Evolutionary conservation across 306 rosid genomes (phyloP).

Genomic region (Medicago ruthenica): DNA sequence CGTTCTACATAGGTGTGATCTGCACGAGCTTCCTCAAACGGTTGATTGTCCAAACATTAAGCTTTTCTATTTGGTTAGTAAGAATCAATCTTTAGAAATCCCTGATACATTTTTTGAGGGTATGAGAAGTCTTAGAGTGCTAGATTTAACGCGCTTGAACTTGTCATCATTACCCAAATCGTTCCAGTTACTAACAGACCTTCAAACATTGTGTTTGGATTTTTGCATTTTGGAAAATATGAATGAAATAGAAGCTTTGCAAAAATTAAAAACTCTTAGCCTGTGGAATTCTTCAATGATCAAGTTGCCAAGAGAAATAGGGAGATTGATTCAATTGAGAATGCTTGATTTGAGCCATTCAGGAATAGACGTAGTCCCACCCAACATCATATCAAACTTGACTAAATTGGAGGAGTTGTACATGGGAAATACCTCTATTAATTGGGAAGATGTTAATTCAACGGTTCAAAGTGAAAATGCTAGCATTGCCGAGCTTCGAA

Average conservation of each 20-base stretch:
- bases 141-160: background rate
- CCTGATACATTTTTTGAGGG: conserved; percentile 21
- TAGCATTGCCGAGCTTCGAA: too few relatives aligned
- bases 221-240: background rate
- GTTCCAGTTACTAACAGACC: background rate
- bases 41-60: background rate
- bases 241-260: background rate
- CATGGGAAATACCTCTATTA: too few relatives aligned
- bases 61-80: background rate
- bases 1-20: background rate
- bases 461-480: too few relatives aligned
- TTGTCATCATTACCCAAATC: background rate
- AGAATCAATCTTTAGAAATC: background rate
- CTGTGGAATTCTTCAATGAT: background rate
- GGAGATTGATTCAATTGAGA: too few relatives aligned
- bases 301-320: background rate
- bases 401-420: too few relatives aligned
- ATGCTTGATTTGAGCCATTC: too few relatives aligned
- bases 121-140: conserved; percentile 1
- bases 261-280: background rate
- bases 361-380: too few relatives aligned
- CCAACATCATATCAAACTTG: too few relatives aligned
- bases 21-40: background rate
- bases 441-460: too few relatives aligned
- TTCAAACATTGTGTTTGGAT: conserved; percentile 3